These are phyloP conservation scores for Colletotrichum sojae DNA, from an alignment of 2,329 filamentous ascomycete species.

Conservation along the genomic window DNA sequence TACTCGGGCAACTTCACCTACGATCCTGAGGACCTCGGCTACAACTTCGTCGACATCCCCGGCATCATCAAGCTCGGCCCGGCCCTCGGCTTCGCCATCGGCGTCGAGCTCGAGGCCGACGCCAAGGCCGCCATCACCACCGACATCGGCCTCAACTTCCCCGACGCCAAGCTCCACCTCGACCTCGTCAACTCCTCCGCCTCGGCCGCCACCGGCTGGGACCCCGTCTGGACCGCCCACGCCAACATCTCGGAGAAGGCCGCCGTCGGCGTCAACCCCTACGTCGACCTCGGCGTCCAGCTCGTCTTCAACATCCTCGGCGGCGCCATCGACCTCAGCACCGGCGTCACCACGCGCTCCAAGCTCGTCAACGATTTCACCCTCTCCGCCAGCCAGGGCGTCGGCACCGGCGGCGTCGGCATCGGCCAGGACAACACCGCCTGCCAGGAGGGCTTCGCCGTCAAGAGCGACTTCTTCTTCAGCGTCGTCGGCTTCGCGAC, in stretches of 20 bases:
- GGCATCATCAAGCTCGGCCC: conserved; percentile 37
- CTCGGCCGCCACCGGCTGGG: conserved; percentile 44
- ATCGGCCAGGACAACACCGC: conserved; percentile 31
- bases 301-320: conserved; percentile 45
- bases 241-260: conserved; percentile 46
- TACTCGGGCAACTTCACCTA: conserved; percentile 42
- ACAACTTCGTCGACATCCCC: conserved; percentile 43
- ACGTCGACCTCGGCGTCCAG: conserved; percentile 43
- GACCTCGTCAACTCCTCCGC: conserved; percentile 48
- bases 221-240: conserved; percentile 50
- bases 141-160: conserved; percentile 42
- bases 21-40: conserved; percentile 35
- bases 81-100: conserved; percentile 39
- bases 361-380: conserved; percentile 46
- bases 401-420: conserved; percentile 36
- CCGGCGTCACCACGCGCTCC: conserved; percentile 46
- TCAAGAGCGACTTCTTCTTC: conserved; percentile 47
- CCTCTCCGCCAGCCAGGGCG: conserved; percentile 42
- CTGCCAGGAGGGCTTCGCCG: conserved; percentile 45
- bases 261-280: conserved; percentile 44
- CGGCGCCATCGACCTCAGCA: conserved; percentile 46
- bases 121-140: conserved; percentile 39
- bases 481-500: conserved; percentile 45
- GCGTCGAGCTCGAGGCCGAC: conserved; percentile 37
- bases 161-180: conserved; percentile 46